These are phyloP conservation scores for Taiwanofungus camphoratus DNA, from an alignment of 1,284 basidiomycete species.

Conservation along the genomic window DNA sequence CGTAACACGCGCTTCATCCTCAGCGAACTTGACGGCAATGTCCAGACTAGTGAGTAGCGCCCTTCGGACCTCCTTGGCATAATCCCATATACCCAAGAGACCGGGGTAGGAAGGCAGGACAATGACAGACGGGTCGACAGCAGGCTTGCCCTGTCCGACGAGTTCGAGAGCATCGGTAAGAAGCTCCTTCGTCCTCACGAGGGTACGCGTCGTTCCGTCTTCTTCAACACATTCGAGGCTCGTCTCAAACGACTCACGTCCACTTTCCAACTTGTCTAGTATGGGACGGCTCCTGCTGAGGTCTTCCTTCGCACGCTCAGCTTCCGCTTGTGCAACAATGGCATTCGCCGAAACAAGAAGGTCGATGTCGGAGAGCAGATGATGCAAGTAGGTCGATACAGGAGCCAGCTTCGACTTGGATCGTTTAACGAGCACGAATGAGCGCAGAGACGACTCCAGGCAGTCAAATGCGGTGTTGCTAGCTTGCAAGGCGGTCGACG, in stretches of 20 bases:
- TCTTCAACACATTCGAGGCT: slow-evolving; percentile 82
- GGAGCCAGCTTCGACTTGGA: slow-evolving; percentile 95
- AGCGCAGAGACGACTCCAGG: slow-evolving; percentile 88
- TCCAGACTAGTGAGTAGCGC: slow-evolving; percentile 83
- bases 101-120: slow-evolving; percentile 85
- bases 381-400: slow-evolving; percentile 88
- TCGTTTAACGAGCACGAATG: slow-evolving; percentile 94
- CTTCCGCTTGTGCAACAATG: slow-evolving; percentile 78
- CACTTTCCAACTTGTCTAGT: slow-evolving; percentile 80
- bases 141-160: slow-evolving; percentile 73
- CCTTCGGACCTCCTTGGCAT: slow-evolving; percentile 79
- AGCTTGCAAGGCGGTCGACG: slow-evolving; percentile 60
- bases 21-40: slow-evolving; percentile 73
- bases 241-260: slow-evolving; percentile 73
- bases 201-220: slow-evolving; percentile 48
- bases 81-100: slow-evolving; percentile 83
- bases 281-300: slow-evolving; percentile 75
- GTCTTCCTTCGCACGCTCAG: slow-evolving; percentile 70
- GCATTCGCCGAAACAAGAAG: slow-evolving; percentile 85
- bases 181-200: slow-evolving; percentile 54
- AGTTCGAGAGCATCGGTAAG: slow-evolving; percentile 73
- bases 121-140: slow-evolving; percentile 41
- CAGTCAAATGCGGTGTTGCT: slow-evolving; percentile 74
- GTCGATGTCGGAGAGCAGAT: slow-evolving; percentile 86
- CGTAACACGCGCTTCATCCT: slow-evolving; percentile 75